A percentile compares a stretch with the other conserved stretches of the same genome.
These are phyloP conservation scores for Closterium sp. DNA, from an alignment of 139 green algal genomes.

Conservation along the genomic window DNA sequence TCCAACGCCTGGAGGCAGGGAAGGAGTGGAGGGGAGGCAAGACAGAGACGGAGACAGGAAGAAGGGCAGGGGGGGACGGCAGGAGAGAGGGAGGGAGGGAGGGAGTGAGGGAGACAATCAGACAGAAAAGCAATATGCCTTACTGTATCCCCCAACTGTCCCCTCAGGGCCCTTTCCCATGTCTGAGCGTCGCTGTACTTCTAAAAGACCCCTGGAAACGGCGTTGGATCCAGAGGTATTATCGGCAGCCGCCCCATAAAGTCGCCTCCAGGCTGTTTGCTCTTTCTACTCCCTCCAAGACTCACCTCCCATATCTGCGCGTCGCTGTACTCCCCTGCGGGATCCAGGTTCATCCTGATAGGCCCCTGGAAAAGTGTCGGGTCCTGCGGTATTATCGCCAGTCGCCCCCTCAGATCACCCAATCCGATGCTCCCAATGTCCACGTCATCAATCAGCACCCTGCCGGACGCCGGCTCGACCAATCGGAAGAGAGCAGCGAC, in stretches of 20 bases:
- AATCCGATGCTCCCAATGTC: slow-evolving; percentile 76
- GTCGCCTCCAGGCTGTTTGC: too few relatives aligned
- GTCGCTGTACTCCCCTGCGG: slow-evolving; percentile 71
- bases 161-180: too few relatives aligned
- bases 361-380: slow-evolving; percentile 89
- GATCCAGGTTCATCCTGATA: slow-evolving; percentile 88
- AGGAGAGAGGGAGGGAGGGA: too few relatives aligned
- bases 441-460: slow-evolving; percentile 83
- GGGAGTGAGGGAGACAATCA: too few relatives aligned
- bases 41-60: background rate
- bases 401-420: slow-evolving; percentile 59
- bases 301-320: slow-evolving; percentile 62
- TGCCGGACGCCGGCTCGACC: slow-evolving; percentile 63
- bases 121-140: too few relatives aligned
- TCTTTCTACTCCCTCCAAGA: too few relatives aligned
- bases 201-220: slow-evolving; percentile 61
- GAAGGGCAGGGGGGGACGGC: too few relatives aligned
- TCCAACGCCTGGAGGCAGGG: slow-evolving; percentile 51
- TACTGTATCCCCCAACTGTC: too few relatives aligned
- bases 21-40: background rate
- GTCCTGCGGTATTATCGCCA: slow-evolving; percentile 82
- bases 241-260: background rate
- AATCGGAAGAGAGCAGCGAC: slow-evolving; percentile 75
- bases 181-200: background rate
- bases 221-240: too few relatives aligned